These are phyloP conservation scores for Aspergillus bridgeri DNA, from an alignment of 495 filamentous ascomycete species.

Conservation along the genomic window DNA sequence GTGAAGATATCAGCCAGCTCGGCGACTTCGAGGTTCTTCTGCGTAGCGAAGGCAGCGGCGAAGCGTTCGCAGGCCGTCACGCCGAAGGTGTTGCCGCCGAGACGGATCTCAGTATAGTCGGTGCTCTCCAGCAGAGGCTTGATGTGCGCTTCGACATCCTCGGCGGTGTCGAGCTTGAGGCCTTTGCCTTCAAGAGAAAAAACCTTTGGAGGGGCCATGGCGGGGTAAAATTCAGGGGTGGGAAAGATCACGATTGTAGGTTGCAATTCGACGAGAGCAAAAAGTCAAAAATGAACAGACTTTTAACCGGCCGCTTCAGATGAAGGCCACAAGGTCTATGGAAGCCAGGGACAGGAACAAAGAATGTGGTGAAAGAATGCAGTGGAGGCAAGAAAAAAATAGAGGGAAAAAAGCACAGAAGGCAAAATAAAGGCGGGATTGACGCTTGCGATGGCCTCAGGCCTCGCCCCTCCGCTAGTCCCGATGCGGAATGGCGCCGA, in stretches of 20 bases:
- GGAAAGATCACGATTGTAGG: slow-evolving; percentile 1
- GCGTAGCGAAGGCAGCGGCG: slow-evolving; percentile 71
- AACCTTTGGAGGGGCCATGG: slow-evolving; percentile 61
- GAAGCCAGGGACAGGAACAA: neutral
- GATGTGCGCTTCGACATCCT: slow-evolving; percentile 84
- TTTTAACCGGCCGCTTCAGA: neutral
- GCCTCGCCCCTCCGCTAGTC: neutral
- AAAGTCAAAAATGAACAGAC: neutral
- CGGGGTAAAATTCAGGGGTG: slow-evolving; percentile 34
- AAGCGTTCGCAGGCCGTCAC: slow-evolving; percentile 81
- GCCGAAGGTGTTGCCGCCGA: slow-evolving; percentile 89
- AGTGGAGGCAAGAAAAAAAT: neutral
- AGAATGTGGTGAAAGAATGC: neutral
- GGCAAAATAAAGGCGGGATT: neutral
- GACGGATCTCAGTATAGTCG: slow-evolving; percentile 76
- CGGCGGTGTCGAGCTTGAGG: slow-evolving; percentile 84
- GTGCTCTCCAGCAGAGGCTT: slow-evolving; percentile 63
- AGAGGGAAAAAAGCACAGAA: slow-evolving; percentile 1
- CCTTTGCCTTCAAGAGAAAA: slow-evolving; percentile 89
- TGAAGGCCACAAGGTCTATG: neutral
- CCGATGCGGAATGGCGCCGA: slow-evolving; percentile 7
- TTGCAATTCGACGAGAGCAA: slow-evolving; percentile 1
- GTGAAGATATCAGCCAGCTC: slow-evolving; percentile 98
- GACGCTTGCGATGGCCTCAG: neutral
- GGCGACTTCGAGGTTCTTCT: slow-evolving; percentile 76